phyloP scores from a whole-genome alignment of 495 filamentous ascomycete genomes.

The Hypomontagnella monticulosa region DNA sequence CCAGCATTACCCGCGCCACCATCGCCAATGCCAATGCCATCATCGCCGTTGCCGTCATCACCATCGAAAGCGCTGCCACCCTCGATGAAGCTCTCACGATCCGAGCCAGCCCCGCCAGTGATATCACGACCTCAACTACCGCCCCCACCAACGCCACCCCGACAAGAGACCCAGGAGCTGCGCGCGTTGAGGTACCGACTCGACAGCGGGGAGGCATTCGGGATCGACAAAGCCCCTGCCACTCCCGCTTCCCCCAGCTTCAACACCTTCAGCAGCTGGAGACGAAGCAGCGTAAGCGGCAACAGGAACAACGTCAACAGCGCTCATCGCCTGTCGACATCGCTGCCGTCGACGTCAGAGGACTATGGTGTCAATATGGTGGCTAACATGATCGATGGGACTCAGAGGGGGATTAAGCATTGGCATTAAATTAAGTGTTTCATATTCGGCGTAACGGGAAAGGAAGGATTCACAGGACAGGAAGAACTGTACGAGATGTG shows the following conservation, averaged over 20 bases:
- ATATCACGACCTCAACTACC: background rate
- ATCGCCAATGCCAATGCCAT: background rate
- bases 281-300: background rate
- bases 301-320: background rate
- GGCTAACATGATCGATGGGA: conserved; percentile 42
- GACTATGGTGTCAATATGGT: conserved; percentile 32
- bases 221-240: background rate
- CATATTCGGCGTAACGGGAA: background rate
- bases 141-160: background rate
- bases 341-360: conserved; percentile 5
- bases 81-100: background rate
- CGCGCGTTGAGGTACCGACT: background rate
- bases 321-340: background rate
- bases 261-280: background rate
- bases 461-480: background rate
- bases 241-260: background rate
- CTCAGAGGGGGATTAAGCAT: conserved; percentile 30
- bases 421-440: background rate
- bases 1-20: background rate
- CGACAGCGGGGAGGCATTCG: conserved; percentile 1
- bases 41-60: background rate
- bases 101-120: no score
- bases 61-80: background rate
- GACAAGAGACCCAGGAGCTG: background rate
- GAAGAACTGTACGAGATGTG: conserved; percentile 8